Percentiles rank a stretch among this genome's conserved stretches.
Evolutionary conservation across 2,329 filamentous ascomycete species (phyloP).

Genomic region (Microsporum ferrugineum): DNA sequence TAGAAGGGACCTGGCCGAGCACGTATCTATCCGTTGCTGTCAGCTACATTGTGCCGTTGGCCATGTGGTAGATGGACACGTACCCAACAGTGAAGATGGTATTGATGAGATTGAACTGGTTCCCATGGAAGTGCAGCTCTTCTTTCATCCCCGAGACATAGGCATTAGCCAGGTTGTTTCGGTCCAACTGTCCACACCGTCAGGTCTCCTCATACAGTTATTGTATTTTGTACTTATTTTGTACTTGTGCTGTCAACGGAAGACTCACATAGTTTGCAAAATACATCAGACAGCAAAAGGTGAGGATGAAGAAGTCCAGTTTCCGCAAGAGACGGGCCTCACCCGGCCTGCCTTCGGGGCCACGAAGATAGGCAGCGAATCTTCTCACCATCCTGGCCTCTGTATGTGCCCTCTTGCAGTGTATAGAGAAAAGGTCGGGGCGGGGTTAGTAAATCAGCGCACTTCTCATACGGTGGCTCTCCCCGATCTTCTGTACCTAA

Average conservation of each 20-base stretch:
- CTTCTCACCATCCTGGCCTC: slow-evolving; percentile 3
- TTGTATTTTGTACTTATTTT: neutral
- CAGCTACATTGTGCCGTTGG: neutral
- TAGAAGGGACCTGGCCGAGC: slow-evolving; percentile 34
- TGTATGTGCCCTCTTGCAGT: neutral
- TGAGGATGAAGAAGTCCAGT: slow-evolving; percentile 39
- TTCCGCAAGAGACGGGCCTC: slow-evolving; percentile 34
- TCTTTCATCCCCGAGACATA: slow-evolving; percentile 30
- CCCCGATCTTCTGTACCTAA: too few relatives aligned
- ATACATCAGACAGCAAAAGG: slow-evolving; percentile 35
- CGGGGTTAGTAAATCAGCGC: neutral
- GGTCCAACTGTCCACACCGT: slow-evolving; percentile 24
- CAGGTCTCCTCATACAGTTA: neutral
- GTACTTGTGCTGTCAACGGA: neutral
- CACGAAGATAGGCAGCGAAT: slow-evolving; percentile 14
- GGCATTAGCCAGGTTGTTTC: slow-evolving; percentile 35
- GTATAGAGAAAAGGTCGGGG: neutral
- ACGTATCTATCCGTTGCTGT: slow-evolving; percentile 24
- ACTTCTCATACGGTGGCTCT: too few relatives aligned
- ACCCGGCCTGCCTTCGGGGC: slow-evolving; percentile 12
- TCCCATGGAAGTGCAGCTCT: slow-evolving; percentile 26
- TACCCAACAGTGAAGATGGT: slow-evolving; percentile 36
- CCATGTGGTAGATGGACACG: neutral
- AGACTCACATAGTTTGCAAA: slow-evolving; percentile 31
- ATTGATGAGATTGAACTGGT: slow-evolving; percentile 29